Percentiles rank a stretch among this genome's conserved stretches.
Evolutionary conservation across 176 grass and related monocot genomes (phyloP).

Genomic region (Raddia guianensis): DNA sequence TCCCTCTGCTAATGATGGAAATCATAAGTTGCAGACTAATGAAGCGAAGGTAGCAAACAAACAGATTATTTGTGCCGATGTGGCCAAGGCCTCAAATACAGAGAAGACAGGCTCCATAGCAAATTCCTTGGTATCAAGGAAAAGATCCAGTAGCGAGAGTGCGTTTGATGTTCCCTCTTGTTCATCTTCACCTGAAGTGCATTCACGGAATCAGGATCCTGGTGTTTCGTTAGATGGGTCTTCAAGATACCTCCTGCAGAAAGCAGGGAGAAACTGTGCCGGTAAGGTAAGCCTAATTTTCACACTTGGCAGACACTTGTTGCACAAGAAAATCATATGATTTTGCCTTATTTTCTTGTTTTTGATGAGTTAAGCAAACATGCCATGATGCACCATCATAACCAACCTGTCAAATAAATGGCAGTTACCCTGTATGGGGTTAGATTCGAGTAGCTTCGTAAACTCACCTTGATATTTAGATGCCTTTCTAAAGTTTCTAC

Average conservation of each 20-base stretch:
- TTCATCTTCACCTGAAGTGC: constrained; percentile 43
- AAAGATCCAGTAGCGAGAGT: constrained; percentile 61
- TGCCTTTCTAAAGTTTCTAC: not conserved
- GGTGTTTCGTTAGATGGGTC: constrained; percentile 19
- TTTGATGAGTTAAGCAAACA: constrained; percentile 17
- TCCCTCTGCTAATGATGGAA: constrained; percentile 38
- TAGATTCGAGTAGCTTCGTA: constrained; percentile 15
- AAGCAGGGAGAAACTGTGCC: constrained; percentile 12
- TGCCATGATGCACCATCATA: not conserved
- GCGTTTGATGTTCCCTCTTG: constrained; percentile 45
- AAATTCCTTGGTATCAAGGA: constrained; percentile 65
- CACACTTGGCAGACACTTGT: constrained; percentile 2
- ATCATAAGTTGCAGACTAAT: constrained; percentile 19
- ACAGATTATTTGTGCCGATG: constrained; percentile 34
- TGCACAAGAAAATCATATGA: constrained; percentile 2
- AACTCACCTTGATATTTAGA: not conserved
- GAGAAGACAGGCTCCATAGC: constrained; percentile 57
- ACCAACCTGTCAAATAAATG: not conserved
- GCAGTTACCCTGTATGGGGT: not conserved
- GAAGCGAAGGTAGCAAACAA: constrained; percentile 30
- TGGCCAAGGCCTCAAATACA: constrained; percentile 40
- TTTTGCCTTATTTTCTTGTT: not conserved
- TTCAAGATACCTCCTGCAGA: constrained; percentile 34
- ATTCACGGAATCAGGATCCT: constrained; percentile 41
- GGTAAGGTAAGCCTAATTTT: constrained; percentile 34